Evolutionary conservation across 352 stramenopile species (phyloP), one percentile per base, ranked within the genome.

Genomic region (Phytophthora nicotianae): DNA sequence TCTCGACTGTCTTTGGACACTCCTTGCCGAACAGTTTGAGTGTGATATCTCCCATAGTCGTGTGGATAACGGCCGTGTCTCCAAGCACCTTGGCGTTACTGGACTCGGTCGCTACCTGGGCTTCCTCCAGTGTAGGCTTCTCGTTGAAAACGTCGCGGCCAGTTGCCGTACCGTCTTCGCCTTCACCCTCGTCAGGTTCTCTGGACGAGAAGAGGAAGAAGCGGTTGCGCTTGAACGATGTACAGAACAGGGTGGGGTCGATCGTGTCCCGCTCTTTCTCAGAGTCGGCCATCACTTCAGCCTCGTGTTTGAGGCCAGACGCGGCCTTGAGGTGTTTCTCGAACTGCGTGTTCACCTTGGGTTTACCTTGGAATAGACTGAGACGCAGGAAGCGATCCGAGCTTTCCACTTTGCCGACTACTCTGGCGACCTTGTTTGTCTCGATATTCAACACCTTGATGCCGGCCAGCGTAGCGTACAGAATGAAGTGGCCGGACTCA

Each of bases 61-160:
- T 99, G 56, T 98, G 96, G 16, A 99, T 55, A 17, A 99, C 91
- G 11, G 88, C 90, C 70, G 92, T 79, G 32, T 95, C 75, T 37
- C 82, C 77, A 35, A 88, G 58, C 4, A 85, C 71, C 53, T 93
- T 88, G 20, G 74, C 50, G 1, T 67, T 63, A 13, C 72, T 81
- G n/a, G 94, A 83, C 38, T 96, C 82, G 7, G 85, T 89, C 26
- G 86, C 76, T 2, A 98, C 79, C 42, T 98, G 80, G 17, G 80
- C 64, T 59, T 99, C 97, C 46, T 99, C 94, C 9, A 97, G 77
- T 52, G 96, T 97, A 17, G 97, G 97, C 23, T 98, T 97, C 77
- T 99, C 97, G 62, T 99, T 99, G 65, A 99, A 98, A 40, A 99
- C 89, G 62, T 99, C 97, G 24, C 97, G 83, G 4, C 87, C 79